Percentiles rank a stretch among this genome's conserved stretches.
Conservation (phyloP, 2,329 filamentous ascomycete genomes). For the Eutypella sp. region DNA sequence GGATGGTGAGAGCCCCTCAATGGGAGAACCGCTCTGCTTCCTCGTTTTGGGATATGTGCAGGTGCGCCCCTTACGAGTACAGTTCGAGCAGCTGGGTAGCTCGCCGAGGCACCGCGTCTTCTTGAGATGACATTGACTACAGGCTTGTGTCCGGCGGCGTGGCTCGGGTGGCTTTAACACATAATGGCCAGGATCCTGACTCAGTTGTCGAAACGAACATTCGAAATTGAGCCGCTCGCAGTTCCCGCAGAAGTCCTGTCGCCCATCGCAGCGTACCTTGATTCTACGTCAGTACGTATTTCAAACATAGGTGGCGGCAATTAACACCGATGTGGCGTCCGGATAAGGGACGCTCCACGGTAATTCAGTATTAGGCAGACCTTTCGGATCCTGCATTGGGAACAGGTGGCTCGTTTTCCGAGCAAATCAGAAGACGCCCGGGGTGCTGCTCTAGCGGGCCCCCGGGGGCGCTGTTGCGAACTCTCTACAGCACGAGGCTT, state of each 20-base stretch:
- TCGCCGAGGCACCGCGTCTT: conserved; percentile 27
- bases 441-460: neutral
- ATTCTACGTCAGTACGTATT: neutral
- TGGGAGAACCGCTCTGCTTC: conserved; percentile 5
- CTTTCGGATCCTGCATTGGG: conserved; percentile 24
- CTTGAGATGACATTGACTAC: conserved; percentile 24
- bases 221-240: conserved; percentile 29
- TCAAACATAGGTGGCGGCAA: neutral
- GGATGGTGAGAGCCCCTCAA: neutral
- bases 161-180: conserved; percentile 21
- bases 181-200: conserved; percentile 16
- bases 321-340: neutral
- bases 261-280: conserved; percentile 27
- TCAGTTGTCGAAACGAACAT: conserved; percentile 28
- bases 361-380: conserved; percentile 6
- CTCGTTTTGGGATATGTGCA: conserved; percentile 20
- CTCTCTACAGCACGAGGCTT: conserved; percentile 5
- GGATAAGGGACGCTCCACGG: no score
- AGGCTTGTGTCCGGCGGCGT: conserved; percentile 25
- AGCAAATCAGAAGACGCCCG: conserved; percentile 5
- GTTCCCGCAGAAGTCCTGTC: conserved; percentile 25
- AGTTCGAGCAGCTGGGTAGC: conserved; percentile 24
- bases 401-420: conserved; percentile 21
- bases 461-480: neutral
- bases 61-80: conserved; percentile 18